A percentile compares a stretch with the other conserved stretches of the same genome.
Evolutionary conservation across 371 early-diverging fungal species (phyloP).

Genomic region (Capillidium heterosporum): DNA sequence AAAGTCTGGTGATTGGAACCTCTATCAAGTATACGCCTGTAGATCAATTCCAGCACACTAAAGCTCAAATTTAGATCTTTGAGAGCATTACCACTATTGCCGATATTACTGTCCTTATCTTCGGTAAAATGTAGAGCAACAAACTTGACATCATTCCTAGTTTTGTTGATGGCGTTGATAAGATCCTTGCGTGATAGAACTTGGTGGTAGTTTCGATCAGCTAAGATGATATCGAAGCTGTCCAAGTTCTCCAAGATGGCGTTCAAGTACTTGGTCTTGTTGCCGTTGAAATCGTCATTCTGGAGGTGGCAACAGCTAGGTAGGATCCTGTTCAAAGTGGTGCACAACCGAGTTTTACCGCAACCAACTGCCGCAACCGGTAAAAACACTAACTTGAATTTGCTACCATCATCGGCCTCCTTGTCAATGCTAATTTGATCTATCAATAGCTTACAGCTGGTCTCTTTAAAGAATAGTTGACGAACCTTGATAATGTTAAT

Average conservation of each 20-base stretch:
- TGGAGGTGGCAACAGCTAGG: not conserved
- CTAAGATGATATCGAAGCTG: not conserved
- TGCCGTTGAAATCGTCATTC: not conserved
- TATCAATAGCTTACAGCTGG: not conserved
- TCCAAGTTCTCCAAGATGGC: not conserved
- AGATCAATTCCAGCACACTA: not conserved
- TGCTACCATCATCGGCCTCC: not conserved
- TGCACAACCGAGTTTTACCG: slow-evolving; percentile 16
- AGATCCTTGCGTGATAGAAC: not conserved
- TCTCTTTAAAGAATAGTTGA: slow-evolving; percentile 38
- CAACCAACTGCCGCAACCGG: slow-evolving; percentile 57
- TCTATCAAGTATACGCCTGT: not conserved
- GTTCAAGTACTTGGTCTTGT: not conserved
- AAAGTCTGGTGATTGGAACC: slow-evolving; percentile 1
- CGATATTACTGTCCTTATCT: not conserved
- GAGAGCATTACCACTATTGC: too few species aligned
- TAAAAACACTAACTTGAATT: slow-evolving; percentile 25
- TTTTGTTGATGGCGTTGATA: not conserved
- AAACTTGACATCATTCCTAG: too few species aligned
- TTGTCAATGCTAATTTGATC: not conserved
- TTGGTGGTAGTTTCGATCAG: slow-evolving; percentile 1
- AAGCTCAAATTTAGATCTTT: too few species aligned
- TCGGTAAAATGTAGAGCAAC: not conserved
- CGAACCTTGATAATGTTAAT: slow-evolving; percentile 67
- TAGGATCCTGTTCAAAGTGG: not conserved